Evolutionary conservation across 148 eudicot genomes (phyloP).

Genomic region (Dysphania ambrosioides): DNA sequence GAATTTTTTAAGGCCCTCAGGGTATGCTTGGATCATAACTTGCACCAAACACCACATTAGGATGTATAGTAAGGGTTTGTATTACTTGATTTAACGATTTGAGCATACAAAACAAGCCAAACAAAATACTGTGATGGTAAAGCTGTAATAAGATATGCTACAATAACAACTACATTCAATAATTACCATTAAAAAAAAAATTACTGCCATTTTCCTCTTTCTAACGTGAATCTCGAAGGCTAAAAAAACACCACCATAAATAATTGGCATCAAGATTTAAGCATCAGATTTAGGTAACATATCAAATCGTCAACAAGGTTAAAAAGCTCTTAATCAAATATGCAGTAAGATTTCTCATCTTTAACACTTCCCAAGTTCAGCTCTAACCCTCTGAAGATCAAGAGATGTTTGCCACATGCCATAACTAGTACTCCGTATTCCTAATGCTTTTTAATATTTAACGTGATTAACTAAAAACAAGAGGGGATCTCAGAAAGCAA

Average conservation of each 20-base stretch:
- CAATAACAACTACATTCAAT: background rate
- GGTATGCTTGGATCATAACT: background rate
- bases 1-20: no score
- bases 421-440: background rate
- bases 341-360: background rate
- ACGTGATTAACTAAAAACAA: background rate
- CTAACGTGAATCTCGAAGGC: background rate
- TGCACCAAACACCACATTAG: background rate
- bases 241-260: background rate
- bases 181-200: slow-evolving; percentile 5
- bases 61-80: background rate
- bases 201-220: background rate
- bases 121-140: background rate
- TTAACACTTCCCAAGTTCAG: background rate
- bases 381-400: background rate
- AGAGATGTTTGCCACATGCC: background rate
- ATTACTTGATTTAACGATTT: background rate
- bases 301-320: background rate
- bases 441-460: background rate
- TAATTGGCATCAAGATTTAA: background rate
- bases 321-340: background rate
- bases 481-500: slow-evolving; percentile 18
- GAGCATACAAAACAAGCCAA: background rate
- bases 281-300: background rate
- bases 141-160: background rate